phyloP scores from a whole-genome alignment of 306 rosid species.

The Malus domestica region ASM211411v1 NC_041795.1:10428501-10429000 shows the following conservation, averaged over 20 bases:
- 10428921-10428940: too few species aligned
- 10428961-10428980: neutral
- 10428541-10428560: too few species aligned
- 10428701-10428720: slow-evolving; percentile 4
- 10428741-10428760: neutral
- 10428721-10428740: neutral
- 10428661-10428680: too few species aligned
- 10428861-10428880: slow-evolving; percentile 53
- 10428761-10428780: slow-evolving; percentile 5
- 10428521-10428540: too few species aligned
- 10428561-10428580: too few species aligned
- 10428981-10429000: too few species aligned
- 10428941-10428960: neutral
- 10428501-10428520: too few species aligned
- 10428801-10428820: slow-evolving; percentile 42
- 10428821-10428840: slow-evolving; percentile 47
- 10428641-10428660: too few species aligned
- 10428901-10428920: neutral
- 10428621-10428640: too few species aligned
- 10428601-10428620: too few species aligned
- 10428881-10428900: slow-evolving; percentile 40
- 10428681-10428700: slow-evolving; percentile 8
- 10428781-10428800: slow-evolving; percentile 45
- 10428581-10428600: too few species aligned
- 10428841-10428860: slow-evolving; percentile 67